phyloP scores from a whole-genome alignment of 768 basidiomycete species.

The Coprinopsis cinerea region DNA sequence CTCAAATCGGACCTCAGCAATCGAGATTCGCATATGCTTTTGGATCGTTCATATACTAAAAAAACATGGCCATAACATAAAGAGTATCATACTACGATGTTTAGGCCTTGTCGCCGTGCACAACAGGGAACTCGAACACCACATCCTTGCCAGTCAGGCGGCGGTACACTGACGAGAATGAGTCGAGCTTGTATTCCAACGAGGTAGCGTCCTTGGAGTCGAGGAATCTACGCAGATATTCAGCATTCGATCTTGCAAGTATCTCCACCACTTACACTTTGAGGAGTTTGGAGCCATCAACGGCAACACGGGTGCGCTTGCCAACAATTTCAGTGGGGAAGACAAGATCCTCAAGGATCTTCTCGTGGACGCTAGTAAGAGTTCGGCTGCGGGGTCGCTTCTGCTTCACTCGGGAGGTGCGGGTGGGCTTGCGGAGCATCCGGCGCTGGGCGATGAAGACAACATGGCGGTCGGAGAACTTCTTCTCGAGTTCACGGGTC shows the following conservation, averaged over 20 bases:
- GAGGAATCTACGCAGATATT: conserved; percentile 73
- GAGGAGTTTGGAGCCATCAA: conserved; percentile 92
- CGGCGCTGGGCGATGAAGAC: conserved; percentile 98
- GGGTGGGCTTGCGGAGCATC: conserved; percentile 96
- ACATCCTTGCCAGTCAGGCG: conserved; percentile 96
- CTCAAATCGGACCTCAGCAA: neutral
- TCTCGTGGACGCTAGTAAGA: conserved; percentile 95
- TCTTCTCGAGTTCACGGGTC: conserved; percentile 99
- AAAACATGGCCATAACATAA: conserved; percentile 17
- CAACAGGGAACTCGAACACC: conserved; percentile 86
- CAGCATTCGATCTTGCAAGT: neutral
- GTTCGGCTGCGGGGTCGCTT: conserved; percentile 97
- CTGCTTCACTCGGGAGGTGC: conserved; percentile 87
- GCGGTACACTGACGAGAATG: conserved; percentile 96
- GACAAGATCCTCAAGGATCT: conserved; percentile 97
- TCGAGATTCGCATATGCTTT: conserved; percentile 7
- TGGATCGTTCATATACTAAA: conserved; percentile 3
- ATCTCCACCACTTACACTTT: conserved; percentile 75
- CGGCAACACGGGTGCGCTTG: conserved; percentile 90
- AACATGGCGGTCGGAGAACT: conserved; percentile 99
- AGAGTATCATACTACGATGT: too few relatives aligned
- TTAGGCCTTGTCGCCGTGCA: conserved; percentile 54
- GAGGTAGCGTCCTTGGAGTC: conserved; percentile 97
- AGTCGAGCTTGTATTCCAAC: conserved; percentile 99
- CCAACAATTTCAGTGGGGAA: conserved; percentile 99